Evolutionary conservation across 192 early-diverging fungal genomes (phyloP).

Genomic region (Backusella parvicylindrica): DNA sequence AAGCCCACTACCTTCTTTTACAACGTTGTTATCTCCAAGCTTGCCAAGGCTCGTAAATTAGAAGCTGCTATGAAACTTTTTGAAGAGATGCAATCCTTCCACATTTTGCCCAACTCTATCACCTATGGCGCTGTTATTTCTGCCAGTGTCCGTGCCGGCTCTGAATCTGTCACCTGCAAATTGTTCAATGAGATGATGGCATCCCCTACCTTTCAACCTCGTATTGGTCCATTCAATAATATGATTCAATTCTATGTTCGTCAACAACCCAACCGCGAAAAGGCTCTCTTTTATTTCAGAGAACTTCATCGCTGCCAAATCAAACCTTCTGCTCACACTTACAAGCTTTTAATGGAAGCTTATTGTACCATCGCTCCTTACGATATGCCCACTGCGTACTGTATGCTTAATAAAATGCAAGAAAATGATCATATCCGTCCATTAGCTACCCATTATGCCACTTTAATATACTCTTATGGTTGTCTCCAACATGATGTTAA

Average conservation of each 20-base stretch:
- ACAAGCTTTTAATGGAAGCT: conserved; percentile 52
- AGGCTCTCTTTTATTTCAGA: conserved; percentile 46
- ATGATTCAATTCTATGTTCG: conserved; percentile 65
- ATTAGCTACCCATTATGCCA: conserved; percentile 48
- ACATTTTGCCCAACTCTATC: conserved; percentile 47
- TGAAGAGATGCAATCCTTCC: conserved; percentile 53
- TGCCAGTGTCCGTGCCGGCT: conserved; percentile 51
- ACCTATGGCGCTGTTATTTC: conserved; percentile 57
- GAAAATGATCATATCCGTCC: conserved; percentile 34
- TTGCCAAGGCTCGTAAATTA: conserved; percentile 55
- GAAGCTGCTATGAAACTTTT: conserved; percentile 46
- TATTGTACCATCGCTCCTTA: conserved; percentile 52
- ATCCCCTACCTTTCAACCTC: conserved; percentile 42
- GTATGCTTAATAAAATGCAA: conserved; percentile 41
- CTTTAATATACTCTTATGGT: conserved; percentile 55
- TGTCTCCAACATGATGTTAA: conserved; percentile 44
- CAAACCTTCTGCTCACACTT: conserved; percentile 52
- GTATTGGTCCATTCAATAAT: conserved; percentile 51
- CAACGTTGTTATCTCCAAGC: conserved; percentile 57
- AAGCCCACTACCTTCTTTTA: conserved; percentile 55
- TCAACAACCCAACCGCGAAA: conserved; percentile 45
- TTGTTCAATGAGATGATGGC: conserved; percentile 47
- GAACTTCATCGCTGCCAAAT: conserved; percentile 39
- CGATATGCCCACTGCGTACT: conserved; percentile 49
- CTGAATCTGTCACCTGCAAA: conserved; percentile 44